Evolutionary conservation across 148 eudicot genomes (phyloP).

Genomic region (Arbutus unedo): DNA sequence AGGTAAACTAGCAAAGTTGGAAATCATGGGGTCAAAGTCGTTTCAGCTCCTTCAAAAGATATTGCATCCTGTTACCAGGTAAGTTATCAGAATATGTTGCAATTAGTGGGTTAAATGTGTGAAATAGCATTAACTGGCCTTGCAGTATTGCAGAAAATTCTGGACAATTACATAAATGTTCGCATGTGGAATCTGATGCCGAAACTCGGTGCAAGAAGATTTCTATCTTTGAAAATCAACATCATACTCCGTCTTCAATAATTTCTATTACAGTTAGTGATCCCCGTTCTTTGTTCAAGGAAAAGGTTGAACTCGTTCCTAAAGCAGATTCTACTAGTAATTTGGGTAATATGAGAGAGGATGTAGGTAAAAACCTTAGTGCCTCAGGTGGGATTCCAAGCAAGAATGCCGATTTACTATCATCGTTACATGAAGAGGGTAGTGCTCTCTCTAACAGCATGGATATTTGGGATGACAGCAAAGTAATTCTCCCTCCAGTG

Average conservation of each 20-base stretch:
- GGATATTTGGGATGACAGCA: slow-evolving; percentile 67
- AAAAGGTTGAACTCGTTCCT: slow-evolving; percentile 23
- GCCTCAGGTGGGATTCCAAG: not conserved
- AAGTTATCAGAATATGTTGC: slow-evolving; percentile 19
- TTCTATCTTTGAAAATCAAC: slow-evolving; percentile 37
- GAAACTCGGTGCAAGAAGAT: slow-evolving; percentile 25
- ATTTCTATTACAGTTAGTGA: slow-evolving; percentile 54
- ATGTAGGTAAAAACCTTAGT: slow-evolving; percentile 18
- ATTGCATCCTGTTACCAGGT: slow-evolving; percentile 58
- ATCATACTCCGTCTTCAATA: slow-evolving; percentile 37
- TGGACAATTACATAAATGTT: slow-evolving; percentile 27
- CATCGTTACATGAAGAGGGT: slow-evolving; percentile 25
- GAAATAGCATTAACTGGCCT: slow-evolving; percentile 14
- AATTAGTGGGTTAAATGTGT: not conserved
- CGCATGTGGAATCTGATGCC: slow-evolving; percentile 27
- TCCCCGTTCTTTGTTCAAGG: slow-evolving; percentile 49
- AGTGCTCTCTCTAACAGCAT: slow-evolving; percentile 23
- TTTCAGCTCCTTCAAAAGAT: slow-evolving; percentile 61
- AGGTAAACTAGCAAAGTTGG: slow-evolving; percentile 75
- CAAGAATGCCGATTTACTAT: slow-evolving; percentile 14
- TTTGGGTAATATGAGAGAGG: slow-evolving; percentile 18
- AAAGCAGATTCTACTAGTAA: slow-evolving; percentile 17
- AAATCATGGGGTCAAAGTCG: slow-evolving; percentile 69
- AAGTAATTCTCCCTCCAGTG: slow-evolving; percentile 61
- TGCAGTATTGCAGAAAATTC: slow-evolving; percentile 39